Conservation (phyloP, 1,139 yeast genomes). For the Pichia inconspicua region DNA sequence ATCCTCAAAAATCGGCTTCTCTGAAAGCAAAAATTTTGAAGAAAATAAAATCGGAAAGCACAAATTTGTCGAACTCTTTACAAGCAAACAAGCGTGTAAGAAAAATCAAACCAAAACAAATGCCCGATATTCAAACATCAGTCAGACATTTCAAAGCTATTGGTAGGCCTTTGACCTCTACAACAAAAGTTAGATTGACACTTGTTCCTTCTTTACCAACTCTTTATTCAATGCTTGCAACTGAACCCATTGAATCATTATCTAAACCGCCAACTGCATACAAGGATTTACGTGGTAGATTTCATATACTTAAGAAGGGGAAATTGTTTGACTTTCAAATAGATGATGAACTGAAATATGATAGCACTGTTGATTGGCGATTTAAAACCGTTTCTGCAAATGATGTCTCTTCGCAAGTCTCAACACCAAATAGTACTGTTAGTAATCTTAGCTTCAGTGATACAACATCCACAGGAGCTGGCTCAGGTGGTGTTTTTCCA, state of each 20-base stretch:
- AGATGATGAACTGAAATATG: constrained; percentile 17
- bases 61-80: not conserved
- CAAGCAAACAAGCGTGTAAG: not conserved
- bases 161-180: constrained; percentile 47
- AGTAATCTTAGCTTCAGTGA: not conserved
- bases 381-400: constrained; percentile 8
- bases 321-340: constrained; percentile 19
- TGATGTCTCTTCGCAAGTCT: not conserved
- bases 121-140: not conserved
- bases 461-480: not conserved
- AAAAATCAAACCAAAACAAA: constrained; percentile 30
- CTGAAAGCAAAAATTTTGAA: constrained; percentile 4
- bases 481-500: constrained; percentile 10
- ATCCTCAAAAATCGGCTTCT: not conserved
- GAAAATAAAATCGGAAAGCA: constrained; percentile 4
- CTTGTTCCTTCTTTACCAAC: constrained; percentile 37
- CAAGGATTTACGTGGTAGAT: constrained; percentile 3
- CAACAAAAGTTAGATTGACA: constrained; percentile 41
- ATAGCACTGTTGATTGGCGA: constrained; percentile 36
- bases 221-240: constrained; percentile 39
- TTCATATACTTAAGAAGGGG: constrained; percentile 23
- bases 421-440: not conserved
- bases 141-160: constrained; percentile 13
- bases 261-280: not conserved
- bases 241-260: constrained; percentile 20